A percentile compares a stretch with the other conserved stretches of the same genome.
phyloP scores from a whole-genome alignment of 257 asterid species.

The Avicennia marina region DNA sequence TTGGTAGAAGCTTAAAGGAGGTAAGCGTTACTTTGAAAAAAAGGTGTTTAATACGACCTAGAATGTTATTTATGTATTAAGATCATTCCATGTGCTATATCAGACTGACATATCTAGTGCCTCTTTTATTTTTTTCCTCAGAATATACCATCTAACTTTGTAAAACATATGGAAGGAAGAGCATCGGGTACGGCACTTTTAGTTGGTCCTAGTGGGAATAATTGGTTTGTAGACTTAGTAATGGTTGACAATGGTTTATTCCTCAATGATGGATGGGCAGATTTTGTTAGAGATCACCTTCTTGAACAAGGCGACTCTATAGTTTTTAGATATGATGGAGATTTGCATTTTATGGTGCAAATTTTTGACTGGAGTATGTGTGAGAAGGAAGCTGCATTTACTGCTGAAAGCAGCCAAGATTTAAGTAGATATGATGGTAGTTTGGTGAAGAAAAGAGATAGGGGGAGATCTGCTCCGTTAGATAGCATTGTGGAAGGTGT shows the following conservation, averaged over 20 bases:
- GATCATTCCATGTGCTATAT: neutral
- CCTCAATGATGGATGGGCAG: constrained; percentile 43
- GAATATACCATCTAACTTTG: constrained; percentile 64
- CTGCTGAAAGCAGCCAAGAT: constrained; percentile 55
- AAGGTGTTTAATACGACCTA: neutral
- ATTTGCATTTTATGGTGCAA: constrained; percentile 65
- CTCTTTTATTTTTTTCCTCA: constrained; percentile 24
- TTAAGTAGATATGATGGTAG: constrained; percentile 27
- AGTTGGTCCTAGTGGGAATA: constrained; percentile 52
- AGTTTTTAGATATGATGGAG: constrained; percentile 68
- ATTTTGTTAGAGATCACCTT: constrained; percentile 49
- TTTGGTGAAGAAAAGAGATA: constrained; percentile 46
- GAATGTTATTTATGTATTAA: neutral
- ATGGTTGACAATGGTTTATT: constrained; percentile 28
- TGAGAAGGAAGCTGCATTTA: constrained; percentile 67
- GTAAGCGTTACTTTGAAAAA: neutral
- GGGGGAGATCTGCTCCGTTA: constrained; percentile 44
- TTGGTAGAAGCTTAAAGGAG: neutral
- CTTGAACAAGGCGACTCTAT: constrained; percentile 48
- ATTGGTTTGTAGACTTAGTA: constrained; percentile 35
- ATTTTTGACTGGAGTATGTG: constrained; percentile 66
- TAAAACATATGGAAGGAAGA: constrained; percentile 44
- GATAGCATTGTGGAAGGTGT: constrained; percentile 47
- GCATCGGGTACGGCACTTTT: constrained; percentile 34
- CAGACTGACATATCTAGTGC: neutral